phyloP scores from a whole-genome alignment of 208 protist species.

The Naegleria fowleri region DNA sequence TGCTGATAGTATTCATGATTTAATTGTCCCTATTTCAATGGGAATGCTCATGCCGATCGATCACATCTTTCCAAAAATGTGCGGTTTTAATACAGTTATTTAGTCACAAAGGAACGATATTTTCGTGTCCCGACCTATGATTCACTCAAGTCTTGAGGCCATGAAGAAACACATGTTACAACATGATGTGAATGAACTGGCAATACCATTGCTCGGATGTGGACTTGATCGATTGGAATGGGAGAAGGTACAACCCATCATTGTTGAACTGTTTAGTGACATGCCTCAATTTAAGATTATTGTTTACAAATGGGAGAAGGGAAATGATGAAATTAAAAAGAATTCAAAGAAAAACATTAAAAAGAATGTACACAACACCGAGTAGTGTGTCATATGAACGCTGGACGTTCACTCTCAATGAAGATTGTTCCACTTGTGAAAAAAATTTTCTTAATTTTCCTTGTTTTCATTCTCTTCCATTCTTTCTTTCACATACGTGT shows the following conservation, averaged over 20 bases:
- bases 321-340: neutral
- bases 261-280: slow-evolving; percentile 32
- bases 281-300: slow-evolving; percentile 25
- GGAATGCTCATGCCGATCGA: no score
- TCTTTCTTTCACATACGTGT: neutral
- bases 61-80: no score
- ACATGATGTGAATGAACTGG: slow-evolving; percentile 29
- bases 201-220: slow-evolving; percentile 47
- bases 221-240: slow-evolving; percentile 43
- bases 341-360: neutral
- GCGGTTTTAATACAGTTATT: no score
- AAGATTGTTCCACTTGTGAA: no score
- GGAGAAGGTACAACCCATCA: slow-evolving; percentile 32
- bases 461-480: neutral
- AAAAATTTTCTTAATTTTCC: neutral
- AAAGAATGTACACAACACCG: neutral
- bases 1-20: no score
- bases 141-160: slow-evolving; percentile 17
- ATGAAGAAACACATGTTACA: slow-evolving; percentile 39
- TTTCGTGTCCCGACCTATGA: slow-evolving; percentile 45
- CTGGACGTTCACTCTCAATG: no score
- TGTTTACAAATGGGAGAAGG: slow-evolving; percentile 35
- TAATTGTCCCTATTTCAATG: no score
- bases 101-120: slow-evolving; percentile 45
- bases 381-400: neutral